Conservation (phyloP, 148 eudicot genomes). For the Amaranthus palmeri region DNA sequence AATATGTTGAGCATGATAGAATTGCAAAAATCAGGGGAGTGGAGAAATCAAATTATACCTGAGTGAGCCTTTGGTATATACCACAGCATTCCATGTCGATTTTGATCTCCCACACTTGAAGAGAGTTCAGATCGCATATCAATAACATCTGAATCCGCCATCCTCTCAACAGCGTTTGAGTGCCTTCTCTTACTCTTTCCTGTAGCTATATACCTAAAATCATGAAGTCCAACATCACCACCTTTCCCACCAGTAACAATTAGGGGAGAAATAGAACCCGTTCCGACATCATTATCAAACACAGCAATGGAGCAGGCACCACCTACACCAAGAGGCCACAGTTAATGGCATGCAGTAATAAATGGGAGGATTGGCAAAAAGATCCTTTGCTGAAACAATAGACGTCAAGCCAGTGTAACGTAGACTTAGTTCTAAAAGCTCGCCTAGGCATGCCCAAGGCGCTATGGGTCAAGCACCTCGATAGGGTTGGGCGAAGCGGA, state of each 20-base stretch:
- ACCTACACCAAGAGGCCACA: constrained; percentile 42
- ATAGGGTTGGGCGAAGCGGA: too few species aligned
- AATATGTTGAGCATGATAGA: neutral
- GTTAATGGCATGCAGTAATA: neutral
- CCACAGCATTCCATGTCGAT: constrained; percentile 97
- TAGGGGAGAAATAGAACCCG: constrained; percentile 89
- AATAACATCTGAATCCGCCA: constrained; percentile 41
- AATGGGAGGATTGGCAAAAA: neutral
- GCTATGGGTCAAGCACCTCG: too few species aligned
- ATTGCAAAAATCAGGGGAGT: neutral
- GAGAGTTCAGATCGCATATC: constrained; percentile 45
- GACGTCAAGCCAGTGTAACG: neutral
- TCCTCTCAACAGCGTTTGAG: constrained; percentile 44
- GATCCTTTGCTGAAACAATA: neutral
- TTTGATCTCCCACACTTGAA: constrained; percentile 61
- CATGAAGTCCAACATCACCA: constrained; percentile 98
- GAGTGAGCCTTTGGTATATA: constrained; percentile 98
- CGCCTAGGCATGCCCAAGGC: too few species aligned
- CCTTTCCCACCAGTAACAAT: constrained; percentile 94
- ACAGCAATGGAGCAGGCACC: constrained; percentile 88
- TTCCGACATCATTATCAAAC: constrained; percentile 91
- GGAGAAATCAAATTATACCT: constrained; percentile 39
- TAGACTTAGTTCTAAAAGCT: too few species aligned
- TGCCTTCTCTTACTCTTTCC: constrained; percentile 78
- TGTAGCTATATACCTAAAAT: constrained; percentile 98